A percentile compares a stretch with the other conserved stretches of the same genome.
Evolutionary conservation across 495 filamentous ascomycete genomes (phyloP).

Genomic region (Hypoxylon lenormandii): DNA sequence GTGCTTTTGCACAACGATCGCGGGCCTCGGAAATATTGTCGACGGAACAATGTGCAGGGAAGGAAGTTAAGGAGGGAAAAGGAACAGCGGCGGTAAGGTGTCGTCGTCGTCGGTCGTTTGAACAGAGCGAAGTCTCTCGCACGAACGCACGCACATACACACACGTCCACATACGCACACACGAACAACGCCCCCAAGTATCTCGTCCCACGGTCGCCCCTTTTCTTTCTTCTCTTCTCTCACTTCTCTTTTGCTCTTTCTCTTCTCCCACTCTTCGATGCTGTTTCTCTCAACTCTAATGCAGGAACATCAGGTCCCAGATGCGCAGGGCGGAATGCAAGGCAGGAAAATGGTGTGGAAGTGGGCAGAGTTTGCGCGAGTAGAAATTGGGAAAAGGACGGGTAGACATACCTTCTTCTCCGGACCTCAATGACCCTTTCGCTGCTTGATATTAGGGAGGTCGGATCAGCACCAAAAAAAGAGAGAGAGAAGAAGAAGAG

Average conservation of each 20-base stretch:
- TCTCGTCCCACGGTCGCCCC: conserved; percentile 21
- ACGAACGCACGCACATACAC: conserved; percentile 32
- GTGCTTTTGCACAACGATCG: conserved; percentile 22
- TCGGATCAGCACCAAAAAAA: conserved; percentile 52
- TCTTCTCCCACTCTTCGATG: conserved; percentile 30
- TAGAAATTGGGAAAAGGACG: conserved; percentile 45
- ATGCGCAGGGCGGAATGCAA: conserved; percentile 48
- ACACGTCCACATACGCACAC: not conserved
- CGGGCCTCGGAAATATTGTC: conserved; percentile 17
- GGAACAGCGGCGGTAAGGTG: conserved; percentile 32
- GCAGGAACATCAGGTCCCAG: conserved; percentile 57
- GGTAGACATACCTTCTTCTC: conserved; percentile 56
- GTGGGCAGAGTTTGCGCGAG: conserved; percentile 49
- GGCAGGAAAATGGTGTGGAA: conserved; percentile 45
- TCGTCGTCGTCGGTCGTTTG: conserved; percentile 48
- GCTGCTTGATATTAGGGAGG: conserved; percentile 53
- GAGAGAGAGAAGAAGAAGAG: conserved; percentile 44
- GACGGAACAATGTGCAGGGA: conserved; percentile 23
- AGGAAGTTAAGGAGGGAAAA: conserved; percentile 14
- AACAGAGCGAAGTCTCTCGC: conserved; percentile 40
- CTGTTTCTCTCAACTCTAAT: conserved; percentile 57
- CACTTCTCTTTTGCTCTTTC: conserved; percentile 15
- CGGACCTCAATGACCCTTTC: conserved; percentile 51
- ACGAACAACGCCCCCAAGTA: conserved; percentile 35
- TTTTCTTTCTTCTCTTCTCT: conserved; percentile 3